Evolutionary conservation across 2,329 filamentous ascomycete genomes (phyloP).

Genomic region (Sporothrix pseudoabietina): DNA sequence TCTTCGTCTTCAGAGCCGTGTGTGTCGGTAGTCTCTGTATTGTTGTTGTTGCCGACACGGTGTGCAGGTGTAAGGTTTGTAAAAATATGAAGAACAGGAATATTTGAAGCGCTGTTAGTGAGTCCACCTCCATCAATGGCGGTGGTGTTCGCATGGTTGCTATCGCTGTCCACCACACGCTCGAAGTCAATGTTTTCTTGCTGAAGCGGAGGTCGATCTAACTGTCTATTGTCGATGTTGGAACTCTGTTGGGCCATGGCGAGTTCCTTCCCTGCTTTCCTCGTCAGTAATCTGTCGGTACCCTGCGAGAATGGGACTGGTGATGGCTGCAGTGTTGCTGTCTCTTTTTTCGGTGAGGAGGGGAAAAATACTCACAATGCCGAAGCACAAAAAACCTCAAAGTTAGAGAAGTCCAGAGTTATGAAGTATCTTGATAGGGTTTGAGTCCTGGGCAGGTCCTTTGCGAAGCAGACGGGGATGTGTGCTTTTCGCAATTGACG

Average conservation of each 20-base stretch:
- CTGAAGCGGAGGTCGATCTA: not conserved
- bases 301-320: no score
- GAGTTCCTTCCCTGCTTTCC: not conserved
- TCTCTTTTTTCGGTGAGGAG: not conserved
- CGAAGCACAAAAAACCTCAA: not conserved
- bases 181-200: not conserved
- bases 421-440: not conserved
- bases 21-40: not conserved
- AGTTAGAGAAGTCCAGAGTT: not conserved
- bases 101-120: not conserved
- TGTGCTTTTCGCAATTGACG: not conserved
- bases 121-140: no score
- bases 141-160: no score
- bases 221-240: not conserved
- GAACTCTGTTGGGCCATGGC: not conserved
- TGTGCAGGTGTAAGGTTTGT: not conserved
- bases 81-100: not conserved
- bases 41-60: not conserved
- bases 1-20: not conserved
- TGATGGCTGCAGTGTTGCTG: no score
- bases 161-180: not conserved
- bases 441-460: not conserved
- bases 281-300: not conserved
- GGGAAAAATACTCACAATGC: not conserved
- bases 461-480: not conserved